Percentiles rank a stretch among this genome's conserved stretches.
phyloP scores from a whole-genome alignment of 2,329 filamentous ascomycete species.

The Harringtonia lauricola region DNA sequence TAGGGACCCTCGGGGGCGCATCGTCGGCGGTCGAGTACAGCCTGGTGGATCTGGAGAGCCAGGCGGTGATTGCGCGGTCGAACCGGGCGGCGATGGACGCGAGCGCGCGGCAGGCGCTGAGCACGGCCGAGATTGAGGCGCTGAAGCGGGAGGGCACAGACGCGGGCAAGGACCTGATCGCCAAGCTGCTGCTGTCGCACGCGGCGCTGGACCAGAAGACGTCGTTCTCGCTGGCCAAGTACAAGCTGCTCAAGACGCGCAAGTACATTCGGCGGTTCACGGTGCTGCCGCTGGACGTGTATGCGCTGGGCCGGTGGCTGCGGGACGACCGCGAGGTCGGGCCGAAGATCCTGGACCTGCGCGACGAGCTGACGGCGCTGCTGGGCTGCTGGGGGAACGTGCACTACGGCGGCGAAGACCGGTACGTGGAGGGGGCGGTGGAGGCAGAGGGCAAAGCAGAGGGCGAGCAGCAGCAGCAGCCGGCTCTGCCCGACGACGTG shows the following conservation, averaged over 20 bases:
- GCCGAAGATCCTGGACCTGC: constrained; percentile 69
- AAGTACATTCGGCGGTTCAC: constrained; percentile 90
- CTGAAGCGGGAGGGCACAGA: constrained; percentile 62
- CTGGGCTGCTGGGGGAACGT: constrained; percentile 86
- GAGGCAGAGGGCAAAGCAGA: background rate
- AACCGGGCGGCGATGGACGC: constrained; percentile 50
- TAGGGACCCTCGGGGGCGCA: background rate
- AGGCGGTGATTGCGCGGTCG: constrained; percentile 40
- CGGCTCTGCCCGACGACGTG: background rate
- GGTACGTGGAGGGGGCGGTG: constrained; percentile 8
- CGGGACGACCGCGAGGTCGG: constrained; percentile 67
- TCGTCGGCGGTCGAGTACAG: constrained; percentile 30
- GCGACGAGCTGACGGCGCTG: constrained; percentile 73
- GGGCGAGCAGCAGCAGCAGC: background rate
- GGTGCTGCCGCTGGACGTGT: constrained; percentile 71
- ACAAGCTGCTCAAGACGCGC: constrained; percentile 84
- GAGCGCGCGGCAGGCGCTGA: constrained; percentile 32
- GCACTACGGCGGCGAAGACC: constrained; percentile 49
- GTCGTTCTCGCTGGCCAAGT: constrained; percentile 85
- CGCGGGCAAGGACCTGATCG: constrained; percentile 80
- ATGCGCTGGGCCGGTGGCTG: constrained; percentile 64
- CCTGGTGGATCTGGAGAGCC: constrained; percentile 32
- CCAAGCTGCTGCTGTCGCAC: constrained; percentile 86
- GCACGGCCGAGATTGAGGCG: constrained; percentile 56
- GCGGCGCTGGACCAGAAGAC: constrained; percentile 90